Percentiles rank a stretch among this genome's conserved stretches.
Evolutionary conservation across 495 filamentous ascomycete species (phyloP).

Genomic region (Mytilinidion resinicola): DNA sequence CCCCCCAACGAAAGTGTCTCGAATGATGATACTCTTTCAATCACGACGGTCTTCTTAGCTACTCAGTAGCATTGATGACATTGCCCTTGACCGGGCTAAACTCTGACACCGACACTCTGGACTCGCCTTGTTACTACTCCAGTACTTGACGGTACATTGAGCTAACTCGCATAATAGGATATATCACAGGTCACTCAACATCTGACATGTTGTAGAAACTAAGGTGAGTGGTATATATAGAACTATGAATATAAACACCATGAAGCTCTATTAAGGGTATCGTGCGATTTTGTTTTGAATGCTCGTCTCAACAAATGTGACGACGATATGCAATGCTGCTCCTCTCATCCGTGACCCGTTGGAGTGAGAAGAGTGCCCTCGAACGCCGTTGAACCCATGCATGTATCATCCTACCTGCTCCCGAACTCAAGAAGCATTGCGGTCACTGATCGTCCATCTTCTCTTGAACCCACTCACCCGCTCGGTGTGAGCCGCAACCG

Average conservation of each 20-base stretch:
- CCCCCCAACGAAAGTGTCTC: conserved; percentile 26
- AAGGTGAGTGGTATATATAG: too few species aligned
- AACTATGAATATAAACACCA: too few species aligned
- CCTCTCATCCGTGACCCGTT: neutral
- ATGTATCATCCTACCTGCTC: neutral
- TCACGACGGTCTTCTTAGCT: conserved; percentile 99
- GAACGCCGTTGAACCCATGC: neutral
- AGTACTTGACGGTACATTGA: too few species aligned
- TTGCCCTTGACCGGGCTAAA: conserved; percentile 75
- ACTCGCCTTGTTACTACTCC: too few species aligned
- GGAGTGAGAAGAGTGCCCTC: neutral
- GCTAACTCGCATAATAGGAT: too few species aligned
- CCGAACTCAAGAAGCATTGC: conserved; percentile 3
- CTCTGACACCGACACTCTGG: too few species aligned
- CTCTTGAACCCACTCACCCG: conserved; percentile 31
- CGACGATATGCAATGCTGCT: neutral
- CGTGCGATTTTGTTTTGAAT: neutral
- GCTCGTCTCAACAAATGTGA: neutral
- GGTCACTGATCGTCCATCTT: conserved; percentile 32
- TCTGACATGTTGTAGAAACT: too few species aligned
- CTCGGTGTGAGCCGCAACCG: conserved; percentile 8
- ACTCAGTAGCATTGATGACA: conserved; percentile 75
- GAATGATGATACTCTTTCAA: conserved; percentile 70
- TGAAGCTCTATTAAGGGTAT: neutral
- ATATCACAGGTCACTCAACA: too few species aligned